phyloP scores from a whole-genome alignment of 495 filamentous ascomycete genomes.

The Daldinia decipiens region DNA sequence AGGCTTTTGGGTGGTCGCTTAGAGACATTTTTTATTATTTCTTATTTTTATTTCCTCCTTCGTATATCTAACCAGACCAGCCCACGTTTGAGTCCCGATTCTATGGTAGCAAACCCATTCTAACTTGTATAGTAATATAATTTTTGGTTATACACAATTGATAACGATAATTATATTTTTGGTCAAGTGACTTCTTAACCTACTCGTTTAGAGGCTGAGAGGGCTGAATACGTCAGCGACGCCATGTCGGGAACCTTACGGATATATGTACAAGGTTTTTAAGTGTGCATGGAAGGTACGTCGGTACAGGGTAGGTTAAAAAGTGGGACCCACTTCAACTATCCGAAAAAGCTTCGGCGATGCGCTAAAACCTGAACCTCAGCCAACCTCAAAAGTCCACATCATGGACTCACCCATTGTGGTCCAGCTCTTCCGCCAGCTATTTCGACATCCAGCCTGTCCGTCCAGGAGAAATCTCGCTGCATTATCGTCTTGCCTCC shows the following conservation, averaged over 20 bases:
- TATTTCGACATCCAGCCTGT: conserved; percentile 80
- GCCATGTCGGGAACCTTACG: not conserved
- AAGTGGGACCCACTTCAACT: conserved; percentile 4
- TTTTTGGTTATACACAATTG: not conserved
- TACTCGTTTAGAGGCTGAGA: not conserved
- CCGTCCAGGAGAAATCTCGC: conserved; percentile 64
- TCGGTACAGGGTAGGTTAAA: conserved; percentile 6
- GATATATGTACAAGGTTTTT: conserved; percentile 3
- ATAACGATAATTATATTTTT: not conserved
- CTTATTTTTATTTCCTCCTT: conserved; percentile 1
- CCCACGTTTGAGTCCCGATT: not conserved
- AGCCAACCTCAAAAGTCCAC: conserved; percentile 15
- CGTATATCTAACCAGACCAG: not conserved
- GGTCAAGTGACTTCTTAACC: not conserved
- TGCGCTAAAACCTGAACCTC: conserved; percentile 1
- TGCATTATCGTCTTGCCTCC: conserved; percentile 53
- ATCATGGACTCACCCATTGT: conserved; percentile 86
- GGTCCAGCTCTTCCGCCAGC: conserved; percentile 80
- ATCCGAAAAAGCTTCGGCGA: conserved; percentile 24
- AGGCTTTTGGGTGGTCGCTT: conserved; percentile 64
- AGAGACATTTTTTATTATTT: conserved; percentile 56
- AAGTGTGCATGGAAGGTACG: conserved; percentile 1
- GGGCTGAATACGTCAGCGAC: conserved; percentile 8
- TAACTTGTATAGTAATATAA: not conserved
- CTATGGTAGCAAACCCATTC: not conserved